A percentile compares a stretch with the other conserved stretches of the same genome.
Conservation (phyloP, 345 rosid species). For the Camelina neglecta region DNA sequence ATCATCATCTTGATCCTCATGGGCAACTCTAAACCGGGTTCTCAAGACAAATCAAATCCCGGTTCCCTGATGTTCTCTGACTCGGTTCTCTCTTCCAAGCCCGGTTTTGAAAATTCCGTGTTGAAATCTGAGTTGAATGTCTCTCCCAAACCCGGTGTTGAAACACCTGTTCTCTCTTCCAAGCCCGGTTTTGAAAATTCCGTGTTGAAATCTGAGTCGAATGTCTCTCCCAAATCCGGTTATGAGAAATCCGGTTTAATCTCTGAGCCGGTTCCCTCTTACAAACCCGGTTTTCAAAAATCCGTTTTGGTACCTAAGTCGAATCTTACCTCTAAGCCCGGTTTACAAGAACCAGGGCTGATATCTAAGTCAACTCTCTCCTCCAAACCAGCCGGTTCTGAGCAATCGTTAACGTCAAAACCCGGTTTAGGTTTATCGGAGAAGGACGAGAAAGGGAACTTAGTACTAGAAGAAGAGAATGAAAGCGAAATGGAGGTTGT, state of each 20-base stretch:
- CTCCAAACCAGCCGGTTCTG: conserved; percentile 5
- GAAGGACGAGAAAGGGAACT: conserved; percentile 35
- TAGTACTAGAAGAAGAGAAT: conserved; percentile 20
- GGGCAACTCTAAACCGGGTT: conserved; percentile 32
- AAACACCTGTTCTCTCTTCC: too few species aligned
- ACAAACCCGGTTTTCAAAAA: conserved; percentile 11
- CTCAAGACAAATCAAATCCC: neutral
- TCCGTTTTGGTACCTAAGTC: neutral
- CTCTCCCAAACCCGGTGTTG: too few species aligned
- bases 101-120: conserved; percentile 6
- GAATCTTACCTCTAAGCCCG: neutral
- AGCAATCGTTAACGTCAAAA: neutral
- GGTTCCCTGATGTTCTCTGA: conserved; percentile 14
- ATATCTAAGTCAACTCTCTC: neutral
- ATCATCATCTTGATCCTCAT: conserved; percentile 42
- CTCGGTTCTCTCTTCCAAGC: conserved; percentile 24
- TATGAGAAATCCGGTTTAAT: neutral
- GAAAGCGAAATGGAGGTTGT: conserved; percentile 45
- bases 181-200: neutral
- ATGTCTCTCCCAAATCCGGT: neutral
- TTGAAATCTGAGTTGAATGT: too few species aligned
- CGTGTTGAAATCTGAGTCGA: neutral
- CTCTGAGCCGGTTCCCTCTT: neutral
- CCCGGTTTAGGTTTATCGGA: conserved; percentile 24
- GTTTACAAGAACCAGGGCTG: neutral